phyloP scores from a whole-genome alignment of 148 eudicot genomes.

The Persicaria maculosa region DNA sequence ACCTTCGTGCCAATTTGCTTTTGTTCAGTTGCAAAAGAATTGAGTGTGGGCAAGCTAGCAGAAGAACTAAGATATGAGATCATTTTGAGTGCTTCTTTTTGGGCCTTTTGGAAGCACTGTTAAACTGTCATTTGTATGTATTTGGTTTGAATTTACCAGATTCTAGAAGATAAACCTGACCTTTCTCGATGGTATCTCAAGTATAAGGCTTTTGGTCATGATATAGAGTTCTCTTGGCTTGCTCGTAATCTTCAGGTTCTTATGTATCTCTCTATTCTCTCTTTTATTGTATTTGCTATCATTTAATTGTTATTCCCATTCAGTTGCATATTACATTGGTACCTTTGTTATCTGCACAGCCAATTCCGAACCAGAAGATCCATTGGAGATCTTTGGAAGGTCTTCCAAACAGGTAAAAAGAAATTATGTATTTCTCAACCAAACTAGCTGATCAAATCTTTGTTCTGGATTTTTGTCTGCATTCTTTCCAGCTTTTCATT shows the following conservation, averaged over 20 bases:
- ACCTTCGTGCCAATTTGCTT: background rate
- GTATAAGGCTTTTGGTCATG: conserved; percentile 80
- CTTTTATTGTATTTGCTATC: background rate
- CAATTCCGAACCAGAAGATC: conserved; percentile 88
- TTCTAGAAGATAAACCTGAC: conserved; percentile 77
- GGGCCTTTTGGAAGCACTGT: background rate
- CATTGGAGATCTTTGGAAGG: conserved; percentile 97
- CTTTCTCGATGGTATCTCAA: conserved; percentile 78
- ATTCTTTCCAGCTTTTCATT: too few species aligned
- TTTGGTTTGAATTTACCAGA: conserved; percentile 29
- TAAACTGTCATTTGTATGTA: background rate
- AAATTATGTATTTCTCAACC: background rate
- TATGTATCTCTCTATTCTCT: background rate
- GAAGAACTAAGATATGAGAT: background rate
- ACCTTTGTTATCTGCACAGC: conserved; percentile 33
- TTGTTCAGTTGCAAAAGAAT: background rate
- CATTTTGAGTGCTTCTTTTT: background rate
- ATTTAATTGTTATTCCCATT: background rate
- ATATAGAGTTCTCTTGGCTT: conserved; percentile 95
- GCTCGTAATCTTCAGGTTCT: conserved; percentile 93
- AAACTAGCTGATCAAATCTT: too few species aligned
- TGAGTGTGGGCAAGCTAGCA: background rate
- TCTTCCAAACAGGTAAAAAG: conserved; percentile 72
- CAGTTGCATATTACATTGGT: conserved; percentile 8
- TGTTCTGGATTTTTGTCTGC: too few species aligned